Base-by-base conservation (phyloP, 2,329 filamentous ascomycete species). In the Monilinia aucupariae region DNA sequence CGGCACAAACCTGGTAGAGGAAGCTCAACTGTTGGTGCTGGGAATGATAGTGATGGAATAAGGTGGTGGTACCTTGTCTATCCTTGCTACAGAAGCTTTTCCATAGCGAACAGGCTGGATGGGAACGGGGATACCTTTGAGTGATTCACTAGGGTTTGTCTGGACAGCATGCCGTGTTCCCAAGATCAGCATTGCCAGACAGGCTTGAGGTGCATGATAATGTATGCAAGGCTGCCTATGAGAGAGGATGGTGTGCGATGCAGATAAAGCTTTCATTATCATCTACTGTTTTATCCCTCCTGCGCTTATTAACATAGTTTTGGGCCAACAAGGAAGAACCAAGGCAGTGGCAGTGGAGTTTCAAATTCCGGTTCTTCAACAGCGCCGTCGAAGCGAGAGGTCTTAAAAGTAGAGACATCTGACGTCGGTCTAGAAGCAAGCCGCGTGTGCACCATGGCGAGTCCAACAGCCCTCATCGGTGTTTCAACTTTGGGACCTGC, bases 161-260 rank as follows among this genome's bases (percentile, higher is more conserved):
- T 47, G 30, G 20, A 55, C 54, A 50, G 45, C 61, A 63, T 51
- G 61, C 43, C 48, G 54, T 63, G 61, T 63, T 45, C 41, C 59
- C 45, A 45, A 63, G 61, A 63, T 63, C 61, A 63, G 47, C 61
- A 54, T 59, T 63, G 49, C 27, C 39, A 54, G 34, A 39, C 61
- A 63, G 43, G 61, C 53, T 43, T n/a, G 17, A 58, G 25, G 54
- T 61, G 61, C 61, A 61, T 60, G 54, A 49, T 49, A 63, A 63
- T 60, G 55, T 63, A 63, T 63, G 61, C 61, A 63, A 60, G 55
- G 61, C 61, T 63, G 56, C 32, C 48, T 41, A 34, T 43, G 8
- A 53, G 59, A 55, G 22, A 25, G 37, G 48, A 37, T 41, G 20
- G 27, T 41, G 20, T 17, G 10, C 45, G 39, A 39, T 54, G n/a